Evolutionary conservation across 2,329 filamentous ascomycete genomes (phyloP).

Genomic region (Xylariomycetidae sp.): DNA sequence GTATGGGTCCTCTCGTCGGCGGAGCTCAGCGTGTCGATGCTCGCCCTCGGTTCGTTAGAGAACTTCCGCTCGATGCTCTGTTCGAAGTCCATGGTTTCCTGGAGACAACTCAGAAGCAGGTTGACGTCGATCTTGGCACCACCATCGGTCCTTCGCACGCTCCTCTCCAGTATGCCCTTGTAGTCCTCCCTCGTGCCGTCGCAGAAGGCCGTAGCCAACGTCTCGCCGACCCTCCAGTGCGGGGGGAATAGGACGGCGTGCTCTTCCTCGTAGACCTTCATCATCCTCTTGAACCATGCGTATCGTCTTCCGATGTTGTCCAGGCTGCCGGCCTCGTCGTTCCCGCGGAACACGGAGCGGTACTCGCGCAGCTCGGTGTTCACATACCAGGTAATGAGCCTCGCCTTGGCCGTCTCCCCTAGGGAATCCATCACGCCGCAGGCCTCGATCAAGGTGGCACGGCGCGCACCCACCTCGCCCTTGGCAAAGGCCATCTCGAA

Average conservation of each 20-base stretch:
- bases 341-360: constrained; percentile 88
- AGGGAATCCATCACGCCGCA: constrained; percentile 93
- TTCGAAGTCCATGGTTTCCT: constrained; percentile 96
- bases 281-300: constrained; percentile 91
- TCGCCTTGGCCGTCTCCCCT: constrained; percentile 74
- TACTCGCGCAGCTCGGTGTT: constrained; percentile 96
- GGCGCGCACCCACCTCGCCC: constrained; percentile 67
- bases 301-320: constrained; percentile 96
- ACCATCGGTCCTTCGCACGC: constrained; percentile 71
- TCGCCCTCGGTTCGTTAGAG: constrained; percentile 64
- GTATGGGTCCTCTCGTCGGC: constrained; percentile 67
- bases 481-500: constrained; percentile 95
- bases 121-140: constrained; percentile 84
- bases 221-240: constrained; percentile 85
- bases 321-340: constrained; percentile 90
- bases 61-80: constrained; percentile 84
- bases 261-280: constrained; percentile 93
- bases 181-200: constrained; percentile 95
- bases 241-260: constrained; percentile 82
- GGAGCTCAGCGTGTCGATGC: constrained; percentile 84
- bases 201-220: constrained; percentile 85
- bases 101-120: constrained; percentile 77
- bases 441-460: constrained; percentile 71
- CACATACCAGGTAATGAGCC: constrained; percentile 93
- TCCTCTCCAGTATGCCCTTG: constrained; percentile 83